These are phyloP conservation scores for Uronychia binucleata DNA, from an alignment of 73 alveolate genomes.

Conservation along the genomic window DNA sequence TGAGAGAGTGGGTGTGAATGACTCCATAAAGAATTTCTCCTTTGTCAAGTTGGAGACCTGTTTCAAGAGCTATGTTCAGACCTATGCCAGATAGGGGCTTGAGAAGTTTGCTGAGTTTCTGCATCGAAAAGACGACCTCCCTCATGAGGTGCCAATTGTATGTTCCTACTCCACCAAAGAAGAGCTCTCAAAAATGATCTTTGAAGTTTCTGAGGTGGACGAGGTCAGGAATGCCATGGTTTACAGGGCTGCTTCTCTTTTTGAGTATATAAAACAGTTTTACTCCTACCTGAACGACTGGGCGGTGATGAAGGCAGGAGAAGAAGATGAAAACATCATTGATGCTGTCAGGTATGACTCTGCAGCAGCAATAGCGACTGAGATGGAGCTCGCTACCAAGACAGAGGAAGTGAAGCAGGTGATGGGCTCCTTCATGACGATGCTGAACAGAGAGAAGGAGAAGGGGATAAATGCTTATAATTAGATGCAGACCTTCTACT, in stretches of 20 bases:
- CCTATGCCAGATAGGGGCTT: constrained; percentile 7
- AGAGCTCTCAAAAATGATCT: constrained; percentile 43
- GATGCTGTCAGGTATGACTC: constrained; percentile 40
- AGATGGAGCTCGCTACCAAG: constrained; percentile 21
- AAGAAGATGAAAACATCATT: constrained; percentile 38
- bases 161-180: constrained; percentile 33
- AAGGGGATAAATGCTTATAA: neutral
- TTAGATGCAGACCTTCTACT: constrained; percentile 2
- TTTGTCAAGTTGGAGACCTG: constrained; percentile 10
- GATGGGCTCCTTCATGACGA: neutral
- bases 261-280: constrained; percentile 5
- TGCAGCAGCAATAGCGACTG: constrained; percentile 28
- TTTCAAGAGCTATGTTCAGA: constrained; percentile 29
- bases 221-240: neutral
- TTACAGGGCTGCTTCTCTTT: constrained; percentile 29
- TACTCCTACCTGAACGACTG: constrained; percentile 37
- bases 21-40: neutral
- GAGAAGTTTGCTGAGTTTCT: constrained; percentile 23
- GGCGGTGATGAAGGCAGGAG: constrained; percentile 38
- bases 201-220: constrained; percentile 20
- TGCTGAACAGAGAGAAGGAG: constrained; percentile 12
- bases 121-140: neutral
- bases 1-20: neutral
- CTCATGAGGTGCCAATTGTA: constrained; percentile 11
- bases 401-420: constrained; percentile 32